Evolutionary conservation across 371 early-diverging fungal species (phyloP).

Genomic region (Furculomyces boomerangus): DNA sequence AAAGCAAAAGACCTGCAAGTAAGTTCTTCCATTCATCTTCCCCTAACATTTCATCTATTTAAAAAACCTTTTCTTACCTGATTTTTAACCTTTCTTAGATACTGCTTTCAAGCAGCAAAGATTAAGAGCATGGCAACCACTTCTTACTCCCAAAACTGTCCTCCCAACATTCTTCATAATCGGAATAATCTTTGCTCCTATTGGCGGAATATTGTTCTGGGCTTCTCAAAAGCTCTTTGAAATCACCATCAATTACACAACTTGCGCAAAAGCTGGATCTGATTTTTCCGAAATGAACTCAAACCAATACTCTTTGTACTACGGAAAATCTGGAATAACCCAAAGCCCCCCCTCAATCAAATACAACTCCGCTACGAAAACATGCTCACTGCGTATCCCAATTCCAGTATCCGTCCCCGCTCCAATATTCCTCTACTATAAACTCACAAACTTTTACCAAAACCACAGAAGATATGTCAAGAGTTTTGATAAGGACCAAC

Average conservation of each 20-base stretch:
- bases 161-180: conserved; percentile 79
- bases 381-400: conserved; percentile 59
- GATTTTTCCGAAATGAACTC: conserved; percentile 9
- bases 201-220: conserved; percentile 67
- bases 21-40: neutral
- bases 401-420: conserved; percentile 42
- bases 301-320: conserved; percentile 18
- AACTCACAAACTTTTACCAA: conserved; percentile 94
- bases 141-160: conserved; percentile 86
- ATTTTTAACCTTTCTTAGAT: conserved; percentile 27
- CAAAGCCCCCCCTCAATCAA: conserved; percentile 16
- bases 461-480: conserved; percentile 93
- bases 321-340: conserved; percentile 7
- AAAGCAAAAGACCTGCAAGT: conserved; percentile 3
- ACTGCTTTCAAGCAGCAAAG: conserved; percentile 95
- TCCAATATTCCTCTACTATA: conserved; percentile 85
- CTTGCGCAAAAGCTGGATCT: conserved; percentile 32
- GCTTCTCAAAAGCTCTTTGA: conserved; percentile 41
- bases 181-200: conserved; percentile 77
- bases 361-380: conserved; percentile 17
- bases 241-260: conserved; percentile 77
- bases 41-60: neutral
- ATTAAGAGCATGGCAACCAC: conserved; percentile 93
- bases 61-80: neutral
- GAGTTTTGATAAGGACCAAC: conserved; percentile 65